Base-by-base conservation (phyloP, 257 asterid species). In the Echites panduratus region DNA sequence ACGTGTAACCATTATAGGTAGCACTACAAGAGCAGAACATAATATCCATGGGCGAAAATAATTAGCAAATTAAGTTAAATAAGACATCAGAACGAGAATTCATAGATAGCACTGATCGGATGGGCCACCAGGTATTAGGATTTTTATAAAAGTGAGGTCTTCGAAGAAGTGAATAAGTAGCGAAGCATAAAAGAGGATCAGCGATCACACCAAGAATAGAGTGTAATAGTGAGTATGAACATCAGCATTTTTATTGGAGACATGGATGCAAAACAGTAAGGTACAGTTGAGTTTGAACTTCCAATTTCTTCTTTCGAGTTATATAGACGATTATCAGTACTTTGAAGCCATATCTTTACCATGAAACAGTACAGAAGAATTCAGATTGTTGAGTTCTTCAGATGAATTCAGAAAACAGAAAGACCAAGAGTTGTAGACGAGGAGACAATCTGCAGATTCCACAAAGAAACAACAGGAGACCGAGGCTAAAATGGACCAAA, bases 401-500 rank as follows among this genome's bases (percentile, higher is more conserved):
- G 47, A 57, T 50, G 32, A 29, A 6, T 1, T 9, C 62, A 48
- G 14, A 49, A n/a, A 62, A 54, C 71, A 58, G 41, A 52, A 53
- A 62, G 41, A 32, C 27, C 27, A 70, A 61, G 59, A 50, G 61
- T 29, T 53, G 49, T 56, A 22, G 63, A 22, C 5, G 22, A 35
- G 63, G 14, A 19, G 13, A 32, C 11, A 41, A 27, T 20, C 1
- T 13, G 40, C 5, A 4, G 52, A 13, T 10, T 61, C 48, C 41
- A 24, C 65, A 62, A 56, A 20, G 24, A 45, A 71, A 71, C 59
- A 71, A 71, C 59, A 53, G 65, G 44, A 76, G 71, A 11, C 72
- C 68, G 22, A 71, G 80, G 43, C 16, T 76, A 50, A 64, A 48
- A 68, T 77, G 80, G 80, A 65, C 80, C 0, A 44, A 52, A 16